phyloP scores from a whole-genome alignment of 148 eudicot species.

The Rhododendron williamsianum region DNA sequence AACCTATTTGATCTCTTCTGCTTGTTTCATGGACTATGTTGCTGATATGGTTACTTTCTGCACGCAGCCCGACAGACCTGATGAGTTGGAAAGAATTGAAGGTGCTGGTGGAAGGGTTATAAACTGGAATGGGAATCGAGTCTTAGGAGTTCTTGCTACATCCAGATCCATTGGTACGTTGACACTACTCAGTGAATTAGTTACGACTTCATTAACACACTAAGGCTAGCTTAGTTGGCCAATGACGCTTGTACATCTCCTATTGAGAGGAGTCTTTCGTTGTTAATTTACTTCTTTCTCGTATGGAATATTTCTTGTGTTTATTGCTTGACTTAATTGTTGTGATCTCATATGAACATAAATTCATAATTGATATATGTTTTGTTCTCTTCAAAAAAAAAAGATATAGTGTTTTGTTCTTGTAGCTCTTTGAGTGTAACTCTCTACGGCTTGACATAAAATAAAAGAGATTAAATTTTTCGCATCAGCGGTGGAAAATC shows the following conservation, averaged over 20 bases:
- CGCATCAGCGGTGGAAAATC: too few relatives aligned
- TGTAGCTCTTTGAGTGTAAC: too few relatives aligned
- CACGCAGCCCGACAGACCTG: slow-evolving; percentile 63
- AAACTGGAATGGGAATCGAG: slow-evolving; percentile 63
- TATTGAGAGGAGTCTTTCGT: background rate
- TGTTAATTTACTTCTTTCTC: background rate
- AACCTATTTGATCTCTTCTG: background rate
- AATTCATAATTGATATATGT: too few relatives aligned
- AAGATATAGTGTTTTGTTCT: too few relatives aligned
- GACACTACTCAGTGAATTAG: background rate
- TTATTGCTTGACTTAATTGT: too few relatives aligned
- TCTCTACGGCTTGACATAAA: too few relatives aligned
- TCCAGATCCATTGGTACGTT: slow-evolving; percentile 73
- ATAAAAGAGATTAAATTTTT: too few relatives aligned
- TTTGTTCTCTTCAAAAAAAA: too few relatives aligned
- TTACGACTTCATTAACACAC: background rate
- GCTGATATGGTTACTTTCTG: background rate
- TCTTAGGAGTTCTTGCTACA: slow-evolving; percentile 69
- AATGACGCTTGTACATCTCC: background rate
- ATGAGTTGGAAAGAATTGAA: slow-evolving; percentile 71
- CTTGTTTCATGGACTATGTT: background rate
- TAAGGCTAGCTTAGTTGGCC: background rate
- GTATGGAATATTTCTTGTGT: background rate
- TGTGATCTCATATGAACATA: too few relatives aligned
- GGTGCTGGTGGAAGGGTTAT: slow-evolving; percentile 64